Conservation (phyloP, 1,139 yeast species). For the Blastobotrys aristatus region DNA sequence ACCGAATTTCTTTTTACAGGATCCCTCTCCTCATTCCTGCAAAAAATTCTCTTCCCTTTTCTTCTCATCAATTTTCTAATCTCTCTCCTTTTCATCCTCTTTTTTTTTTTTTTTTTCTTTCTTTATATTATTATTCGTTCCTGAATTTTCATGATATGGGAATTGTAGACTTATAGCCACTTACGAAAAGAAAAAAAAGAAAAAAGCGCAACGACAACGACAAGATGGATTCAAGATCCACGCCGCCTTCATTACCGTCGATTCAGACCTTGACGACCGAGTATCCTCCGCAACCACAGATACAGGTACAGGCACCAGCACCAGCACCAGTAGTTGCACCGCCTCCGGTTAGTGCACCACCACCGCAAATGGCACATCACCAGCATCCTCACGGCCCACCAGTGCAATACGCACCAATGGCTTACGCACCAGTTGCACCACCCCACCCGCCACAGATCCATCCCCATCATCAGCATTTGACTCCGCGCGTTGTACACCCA, state of each 20-base stretch:
- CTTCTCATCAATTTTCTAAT: neutral
- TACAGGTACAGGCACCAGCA: neutral
- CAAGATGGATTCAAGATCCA: neutral
- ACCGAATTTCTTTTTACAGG: neutral
- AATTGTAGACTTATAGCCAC: neutral
- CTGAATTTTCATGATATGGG: neutral
- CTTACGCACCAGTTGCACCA: neutral
- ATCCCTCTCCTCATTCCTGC: neutral
- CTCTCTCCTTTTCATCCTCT: neutral
- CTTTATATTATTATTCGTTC: neutral
- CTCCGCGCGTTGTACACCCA: neutral
- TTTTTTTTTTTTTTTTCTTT: neutral
- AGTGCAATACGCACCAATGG: neutral
- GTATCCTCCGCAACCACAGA: neutral
- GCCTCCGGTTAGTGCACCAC: too few relatives aligned
- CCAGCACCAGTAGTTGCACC: neutral
- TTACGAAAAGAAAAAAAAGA: neutral
- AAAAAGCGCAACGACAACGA: neutral
- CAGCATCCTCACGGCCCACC: too few relatives aligned
- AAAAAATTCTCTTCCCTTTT: neutral
- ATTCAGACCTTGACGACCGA: slow-evolving; percentile 12
- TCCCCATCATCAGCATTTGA: slow-evolving; percentile 2
- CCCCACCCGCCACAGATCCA: slow-evolving; percentile 1
- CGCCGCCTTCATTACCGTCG: slow-evolving; percentile 13
- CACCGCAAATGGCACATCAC: slow-evolving; percentile 6